Conservation (phyloP, 1,284 basidiomycete genomes). For the Austropuccinia psidii region DNA sequence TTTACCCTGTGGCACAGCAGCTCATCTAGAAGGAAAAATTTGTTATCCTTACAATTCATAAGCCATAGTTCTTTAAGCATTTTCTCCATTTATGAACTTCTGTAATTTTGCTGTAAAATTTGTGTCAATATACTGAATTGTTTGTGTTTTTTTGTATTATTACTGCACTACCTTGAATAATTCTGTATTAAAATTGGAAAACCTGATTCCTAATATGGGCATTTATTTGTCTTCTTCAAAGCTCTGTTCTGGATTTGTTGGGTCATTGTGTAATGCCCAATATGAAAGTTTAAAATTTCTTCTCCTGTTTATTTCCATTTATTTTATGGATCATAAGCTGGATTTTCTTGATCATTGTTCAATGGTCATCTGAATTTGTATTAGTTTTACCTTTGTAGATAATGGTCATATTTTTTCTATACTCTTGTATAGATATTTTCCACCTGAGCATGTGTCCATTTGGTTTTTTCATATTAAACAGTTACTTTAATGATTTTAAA, state of each 20-base stretch:
- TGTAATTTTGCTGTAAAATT: too few species aligned
- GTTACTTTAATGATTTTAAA: not conserved
- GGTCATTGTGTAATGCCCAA: too few species aligned
- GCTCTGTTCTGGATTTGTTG: too few species aligned
- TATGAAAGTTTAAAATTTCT: not conserved
- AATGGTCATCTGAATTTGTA: not conserved
- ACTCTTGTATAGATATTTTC: not conserved
- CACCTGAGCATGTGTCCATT: not conserved
- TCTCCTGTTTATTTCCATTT: not conserved
- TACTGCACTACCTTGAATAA: too few species aligned
- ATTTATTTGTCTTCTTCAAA: too few species aligned
- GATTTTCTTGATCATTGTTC: not conserved
- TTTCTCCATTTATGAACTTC: too few species aligned
- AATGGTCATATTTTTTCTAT: too few species aligned
- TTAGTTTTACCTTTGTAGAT: not conserved
- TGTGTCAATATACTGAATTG: too few species aligned
- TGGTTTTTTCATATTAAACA: not conserved
- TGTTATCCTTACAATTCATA: not conserved
- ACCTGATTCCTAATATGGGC: too few species aligned
- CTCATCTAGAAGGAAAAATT: not conserved
- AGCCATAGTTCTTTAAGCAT: too few species aligned
- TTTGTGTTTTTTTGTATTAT: too few species aligned
- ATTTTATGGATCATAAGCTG: not conserved
- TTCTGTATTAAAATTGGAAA: not conserved
- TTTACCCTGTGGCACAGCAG: not conserved